Evolutionary conservation across 2,329 filamentous ascomycete genomes (phyloP), one percentile per base, ranked within the genome.

Genomic region (Fusarium metavorans): DNA sequence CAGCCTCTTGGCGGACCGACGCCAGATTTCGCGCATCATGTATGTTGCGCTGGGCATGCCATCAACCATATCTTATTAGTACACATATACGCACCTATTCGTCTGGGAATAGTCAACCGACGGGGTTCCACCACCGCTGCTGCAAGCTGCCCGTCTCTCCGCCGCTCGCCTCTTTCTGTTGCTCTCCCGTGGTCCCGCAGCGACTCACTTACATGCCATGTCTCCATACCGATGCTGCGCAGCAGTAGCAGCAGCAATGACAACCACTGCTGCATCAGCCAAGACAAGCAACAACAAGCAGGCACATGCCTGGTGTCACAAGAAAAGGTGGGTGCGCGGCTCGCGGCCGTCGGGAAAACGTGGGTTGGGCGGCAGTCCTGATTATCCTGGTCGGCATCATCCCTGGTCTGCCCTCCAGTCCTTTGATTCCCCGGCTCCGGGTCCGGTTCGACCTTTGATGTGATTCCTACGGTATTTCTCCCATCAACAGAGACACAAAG

Each of bases 321-420:
- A 35, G 56, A 71, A 58, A 64, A 41, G 48, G 59, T 68, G 62
- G 50, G 48, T 73, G 35, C 63, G 65, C 58, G 72, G 72, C 66
- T 73, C 67, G 34, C 57, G 61, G 54, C 37, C 62, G 59, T 70
- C 71, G 67, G 76, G 66, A 76, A 72, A 76, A 76, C 67, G 66
- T 78, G 73, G 76, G 71, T 64, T 71, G 58, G 50, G 66, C 62
- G 62, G 65, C 59, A 67, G 72, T 64, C 64, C 56, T 57, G 39
- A 45, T 65, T 45, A 70, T 57, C 76, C 77, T 76, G 65, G 62
- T 71, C 70, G 67, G 65, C 59, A 45, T 58, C 43, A 62, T 60
- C 65, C 76, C 76, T 64, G 73, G 71, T 73, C 70, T 77, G 50
- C 63, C 71, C 69, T 70, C 71, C 69, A 50, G 68, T 72, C 64